phyloP scores from a whole-genome alignment of 768 basidiomycete genomes.

The Holtermanniella nyarrowii region DNA sequence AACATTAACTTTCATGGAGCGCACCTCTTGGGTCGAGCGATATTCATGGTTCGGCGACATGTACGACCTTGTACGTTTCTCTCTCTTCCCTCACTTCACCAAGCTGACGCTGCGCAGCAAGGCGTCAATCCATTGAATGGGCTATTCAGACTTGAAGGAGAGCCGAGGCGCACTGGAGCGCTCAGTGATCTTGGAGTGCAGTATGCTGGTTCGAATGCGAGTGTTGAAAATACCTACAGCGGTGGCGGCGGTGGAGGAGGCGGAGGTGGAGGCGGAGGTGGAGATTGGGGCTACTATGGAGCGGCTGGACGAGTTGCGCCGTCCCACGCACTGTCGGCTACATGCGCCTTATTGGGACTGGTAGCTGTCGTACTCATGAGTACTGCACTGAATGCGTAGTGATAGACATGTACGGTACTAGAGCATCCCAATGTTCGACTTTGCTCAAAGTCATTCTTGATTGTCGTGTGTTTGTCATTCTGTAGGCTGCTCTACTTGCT shows the following conservation, averaged over 20 bases:
- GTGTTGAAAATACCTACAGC: constrained; percentile 9
- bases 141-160: constrained; percentile 7
- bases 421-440: too few species aligned
- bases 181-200: constrained; percentile 15
- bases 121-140: constrained; percentile 13
- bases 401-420: too few species aligned
- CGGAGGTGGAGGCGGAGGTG: constrained; percentile 8
- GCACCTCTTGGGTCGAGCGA: constrained; percentile 49
- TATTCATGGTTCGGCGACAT: constrained; percentile 57
- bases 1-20: constrained; percentile 52
- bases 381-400: too few species aligned
- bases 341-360: too few species aligned
- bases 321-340: too few species aligned
- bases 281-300: neutral
- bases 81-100: neutral
- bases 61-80: constrained; percentile 45
- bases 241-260: constrained; percentile 2
- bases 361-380: too few species aligned
- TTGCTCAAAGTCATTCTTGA: too few species aligned
- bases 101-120: constrained; percentile 8
- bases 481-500: too few species aligned
- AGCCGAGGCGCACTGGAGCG: constrained; percentile 10
- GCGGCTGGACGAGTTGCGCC: too few species aligned
- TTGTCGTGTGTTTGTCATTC: too few species aligned
- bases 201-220: constrained; percentile 17